Conservation (phyloP, 805 yeast genomes). For the Nakazawaea sp. region DNA sequence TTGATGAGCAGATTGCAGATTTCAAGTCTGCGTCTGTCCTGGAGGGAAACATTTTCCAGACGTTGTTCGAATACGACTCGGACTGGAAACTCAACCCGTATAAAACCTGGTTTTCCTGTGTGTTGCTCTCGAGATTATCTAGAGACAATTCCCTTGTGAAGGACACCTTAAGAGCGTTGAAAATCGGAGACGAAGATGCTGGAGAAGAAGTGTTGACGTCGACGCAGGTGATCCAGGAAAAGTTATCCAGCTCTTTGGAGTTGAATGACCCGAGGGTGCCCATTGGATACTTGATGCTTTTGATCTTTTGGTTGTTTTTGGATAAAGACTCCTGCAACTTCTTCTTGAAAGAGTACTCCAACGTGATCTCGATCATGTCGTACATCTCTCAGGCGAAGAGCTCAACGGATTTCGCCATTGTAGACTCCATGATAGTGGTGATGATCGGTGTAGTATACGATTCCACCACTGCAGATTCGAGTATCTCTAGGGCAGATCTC, state of each 20-base stretch:
- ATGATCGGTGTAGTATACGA: conserved; percentile 77
- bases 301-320: conserved; percentile 73
- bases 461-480: conserved; percentile 57
- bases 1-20: conserved; percentile 55
- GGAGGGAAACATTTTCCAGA: conserved; percentile 58
- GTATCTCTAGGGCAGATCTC: conserved; percentile 52
- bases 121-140: conserved; percentile 56
- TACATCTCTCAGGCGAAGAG: conserved; percentile 43
- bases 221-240: conserved; percentile 73
- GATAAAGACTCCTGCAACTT: conserved; percentile 69
- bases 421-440: conserved; percentile 67
- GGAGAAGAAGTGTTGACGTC: conserved; percentile 67
- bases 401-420: conserved; percentile 45
- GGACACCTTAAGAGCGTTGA: conserved; percentile 39
- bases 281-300: conserved; percentile 68
- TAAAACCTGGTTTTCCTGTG: conserved; percentile 75
- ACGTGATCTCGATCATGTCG: conserved; percentile 61
- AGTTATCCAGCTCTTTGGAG: conserved; percentile 58
- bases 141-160: conserved; percentile 46
- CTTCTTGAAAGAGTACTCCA: conserved; percentile 61
- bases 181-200: conserved; percentile 48
- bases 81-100: conserved; percentile 77
- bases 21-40: conserved; percentile 25
- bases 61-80: conserved; percentile 71
- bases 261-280: conserved; percentile 67